A percentile compares a stretch with the other conserved stretches of the same genome.
Evolutionary conservation across 441 rosid genomes (phyloP).

Genomic region (Adansonia rubrostipa): DNA sequence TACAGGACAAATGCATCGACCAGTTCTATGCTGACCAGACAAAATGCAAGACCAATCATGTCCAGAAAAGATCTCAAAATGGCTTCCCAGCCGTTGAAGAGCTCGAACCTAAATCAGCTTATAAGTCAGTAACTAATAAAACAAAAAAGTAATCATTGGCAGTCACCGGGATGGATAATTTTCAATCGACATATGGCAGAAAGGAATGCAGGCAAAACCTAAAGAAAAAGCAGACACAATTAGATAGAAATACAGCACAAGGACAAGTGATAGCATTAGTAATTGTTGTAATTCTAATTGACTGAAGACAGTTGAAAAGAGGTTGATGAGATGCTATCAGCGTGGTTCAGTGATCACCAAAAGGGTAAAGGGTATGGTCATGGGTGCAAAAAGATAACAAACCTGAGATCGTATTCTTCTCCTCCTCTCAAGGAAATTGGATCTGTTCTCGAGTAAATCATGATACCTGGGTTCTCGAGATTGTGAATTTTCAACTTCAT

Average conservation of each 20-base stretch:
- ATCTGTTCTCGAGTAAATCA: constrained; percentile 81
- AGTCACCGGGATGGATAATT: neutral
- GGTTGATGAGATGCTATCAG: neutral
- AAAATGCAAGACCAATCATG: constrained; percentile 90
- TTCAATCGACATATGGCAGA: constrained; percentile 12
- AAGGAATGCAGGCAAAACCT: constrained; percentile 20
- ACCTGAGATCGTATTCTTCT: constrained; percentile 99
- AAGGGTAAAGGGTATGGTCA: neutral
- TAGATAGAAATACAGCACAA: neutral
- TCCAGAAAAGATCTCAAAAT: constrained; percentile 87
- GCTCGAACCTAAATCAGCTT: constrained; percentile 72
- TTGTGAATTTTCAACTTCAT: constrained; percentile 58
- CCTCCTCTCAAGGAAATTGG: constrained; percentile 89
- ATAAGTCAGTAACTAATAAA: constrained; percentile 30
- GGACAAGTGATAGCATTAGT: neutral
- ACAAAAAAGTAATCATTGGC: neutral
- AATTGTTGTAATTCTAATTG: constrained; percentile 1
- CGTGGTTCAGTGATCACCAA: neutral
- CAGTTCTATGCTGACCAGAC: constrained; percentile 87
- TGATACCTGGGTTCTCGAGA: constrained; percentile 81
- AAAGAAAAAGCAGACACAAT: constrained; percentile 11
- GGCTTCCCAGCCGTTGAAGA: constrained; percentile 92
- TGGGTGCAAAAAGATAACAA: constrained; percentile 32
- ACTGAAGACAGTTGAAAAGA: neutral
- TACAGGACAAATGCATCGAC: constrained; percentile 76